Conservation (phyloP, 257 asterid species). For the Plantago major region DNA sequence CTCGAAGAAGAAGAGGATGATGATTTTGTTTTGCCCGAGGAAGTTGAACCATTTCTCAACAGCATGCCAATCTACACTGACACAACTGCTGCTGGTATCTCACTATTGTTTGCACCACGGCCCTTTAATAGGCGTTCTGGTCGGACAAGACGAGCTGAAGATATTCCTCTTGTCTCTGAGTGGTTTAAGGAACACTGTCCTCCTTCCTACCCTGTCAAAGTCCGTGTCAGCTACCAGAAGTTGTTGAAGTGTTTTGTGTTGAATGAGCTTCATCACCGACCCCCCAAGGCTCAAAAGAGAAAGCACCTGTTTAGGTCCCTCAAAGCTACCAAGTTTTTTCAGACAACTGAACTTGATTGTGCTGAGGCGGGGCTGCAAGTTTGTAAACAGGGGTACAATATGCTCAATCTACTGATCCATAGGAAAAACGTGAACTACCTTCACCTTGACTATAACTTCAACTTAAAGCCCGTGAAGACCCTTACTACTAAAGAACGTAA, state of each 20-base stretch:
- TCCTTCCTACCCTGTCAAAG: conserved; percentile 95
- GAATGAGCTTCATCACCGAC: conserved; percentile 97
- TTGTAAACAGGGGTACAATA: conserved; percentile 97
- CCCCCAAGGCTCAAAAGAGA: conserved; percentile 98
- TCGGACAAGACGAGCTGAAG: conserved; percentile 97
- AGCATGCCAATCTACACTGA: conserved; percentile 77
- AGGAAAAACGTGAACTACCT: conserved; percentile 90
- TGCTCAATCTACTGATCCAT: conserved; percentile 92
- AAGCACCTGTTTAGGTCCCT: conserved; percentile 91
- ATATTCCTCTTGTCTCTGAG: conserved; percentile 97
- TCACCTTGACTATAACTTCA: conserved; percentile 94
- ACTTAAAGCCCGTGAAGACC: conserved; percentile 96
- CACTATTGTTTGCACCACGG: conserved; percentile 93
- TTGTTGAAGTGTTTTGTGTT: conserved; percentile 89
- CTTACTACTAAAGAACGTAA: conserved; percentile 96
- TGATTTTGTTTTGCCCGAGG: conserved; percentile 80
- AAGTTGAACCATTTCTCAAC: conserved; percentile 70
- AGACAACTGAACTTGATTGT: conserved; percentile 98
- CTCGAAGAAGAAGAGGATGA: conserved; percentile 79
- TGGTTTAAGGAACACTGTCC: conserved; percentile 99
- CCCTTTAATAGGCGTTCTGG: conserved; percentile 99
- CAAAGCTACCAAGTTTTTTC: conserved; percentile 93
- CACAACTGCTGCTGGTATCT: conserved; percentile 97
- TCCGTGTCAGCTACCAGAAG: conserved; percentile 96
- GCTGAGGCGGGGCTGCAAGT: conserved; percentile 99